These are phyloP conservation scores for Citeromyces hawaiiensis DNA, from an alignment of 1,139 yeast genomes.

Conservation along the genomic window DNA sequence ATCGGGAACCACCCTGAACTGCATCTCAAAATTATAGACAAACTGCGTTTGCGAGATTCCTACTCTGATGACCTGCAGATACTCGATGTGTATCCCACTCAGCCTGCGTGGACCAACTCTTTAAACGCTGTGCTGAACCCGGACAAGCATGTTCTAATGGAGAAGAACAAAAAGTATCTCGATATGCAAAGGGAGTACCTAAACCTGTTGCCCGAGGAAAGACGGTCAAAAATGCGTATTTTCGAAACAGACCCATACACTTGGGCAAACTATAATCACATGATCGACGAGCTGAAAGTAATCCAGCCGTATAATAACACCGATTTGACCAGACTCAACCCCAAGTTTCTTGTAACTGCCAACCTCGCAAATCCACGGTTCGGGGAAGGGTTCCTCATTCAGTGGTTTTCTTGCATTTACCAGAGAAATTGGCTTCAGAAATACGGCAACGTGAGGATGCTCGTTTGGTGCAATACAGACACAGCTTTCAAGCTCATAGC, in stretches of 20 bases:
- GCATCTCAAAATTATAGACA: slow-evolving; percentile 22
- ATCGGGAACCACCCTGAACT: neutral
- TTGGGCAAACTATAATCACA: slow-evolving; percentile 42
- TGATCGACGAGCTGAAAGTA: slow-evolving; percentile 8
- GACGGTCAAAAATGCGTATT: slow-evolving; percentile 19
- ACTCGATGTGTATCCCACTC: slow-evolving; percentile 52
- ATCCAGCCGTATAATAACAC: slow-evolving; percentile 10
- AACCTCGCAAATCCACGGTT: slow-evolving; percentile 35
- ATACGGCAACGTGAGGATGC: slow-evolving; percentile 63
- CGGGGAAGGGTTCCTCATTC: slow-evolving; percentile 64
- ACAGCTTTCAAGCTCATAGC: slow-evolving; percentile 55
- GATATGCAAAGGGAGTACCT: neutral
- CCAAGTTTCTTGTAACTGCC: slow-evolving; percentile 49
- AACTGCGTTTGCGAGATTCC: slow-evolving; percentile 22
- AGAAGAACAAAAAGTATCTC: slow-evolving; percentile 4
- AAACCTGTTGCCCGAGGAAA: slow-evolving; percentile 8
- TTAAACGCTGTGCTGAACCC: slow-evolving; percentile 48
- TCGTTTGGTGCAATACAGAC: slow-evolving; percentile 43
- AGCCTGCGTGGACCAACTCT: slow-evolving; percentile 38
- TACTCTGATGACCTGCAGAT: slow-evolving; percentile 39
- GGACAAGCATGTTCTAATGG: slow-evolving; percentile 38
- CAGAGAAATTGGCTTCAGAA: slow-evolving; percentile 64
- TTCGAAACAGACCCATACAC: slow-evolving; percentile 39
- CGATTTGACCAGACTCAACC: slow-evolving; percentile 31
- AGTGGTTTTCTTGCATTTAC: slow-evolving; percentile 61